Percentiles rank a stretch among this genome's conserved stretches.
phyloP scores from a whole-genome alignment of 768 basidiomycete species.

The Suillus brevipes region DNA sequence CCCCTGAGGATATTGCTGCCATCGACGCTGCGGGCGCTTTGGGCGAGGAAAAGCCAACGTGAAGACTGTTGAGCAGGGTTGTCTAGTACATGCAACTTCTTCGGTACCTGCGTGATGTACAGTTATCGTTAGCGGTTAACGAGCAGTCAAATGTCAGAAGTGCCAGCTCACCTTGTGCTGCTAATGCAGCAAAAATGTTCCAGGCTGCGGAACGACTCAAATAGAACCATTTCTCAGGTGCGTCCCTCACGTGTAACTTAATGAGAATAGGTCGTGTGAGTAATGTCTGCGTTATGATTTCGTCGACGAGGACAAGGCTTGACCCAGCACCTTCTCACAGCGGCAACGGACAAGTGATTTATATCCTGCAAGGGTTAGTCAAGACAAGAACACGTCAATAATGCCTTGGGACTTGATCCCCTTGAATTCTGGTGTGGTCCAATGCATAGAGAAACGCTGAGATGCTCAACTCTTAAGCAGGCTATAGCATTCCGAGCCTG shows the following conservation, averaged over 20 bases:
- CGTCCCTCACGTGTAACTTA: neutral
- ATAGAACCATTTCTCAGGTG: neutral
- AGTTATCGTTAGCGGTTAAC: neutral
- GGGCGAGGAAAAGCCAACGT: neutral
- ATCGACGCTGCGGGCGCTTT: conserved; percentile 55
- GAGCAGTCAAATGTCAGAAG: neutral
- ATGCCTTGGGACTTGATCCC: conserved; percentile 64
- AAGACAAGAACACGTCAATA: neutral
- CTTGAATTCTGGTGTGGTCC: conserved; percentile 55
- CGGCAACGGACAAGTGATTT: neutral
- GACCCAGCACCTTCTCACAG: neutral
- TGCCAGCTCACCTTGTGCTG: neutral
- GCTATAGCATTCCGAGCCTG: conserved; percentile 46
- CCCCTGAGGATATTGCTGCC: conserved; percentile 45
- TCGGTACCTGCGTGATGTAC: neutral
- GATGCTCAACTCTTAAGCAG: conserved; percentile 26
- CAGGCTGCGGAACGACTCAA: neutral
- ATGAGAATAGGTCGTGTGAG: neutral
- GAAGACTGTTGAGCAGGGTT: neutral
- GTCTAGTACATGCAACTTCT: neutral
- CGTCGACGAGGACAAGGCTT: neutral
- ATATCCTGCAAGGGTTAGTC: neutral
- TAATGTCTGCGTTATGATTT: neutral
- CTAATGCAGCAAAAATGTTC: neutral
- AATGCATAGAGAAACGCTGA: neutral